Evolutionary conservation across 2,329 filamentous ascomycete species (phyloP).

Genomic region (Cercospora janseana): DNA sequence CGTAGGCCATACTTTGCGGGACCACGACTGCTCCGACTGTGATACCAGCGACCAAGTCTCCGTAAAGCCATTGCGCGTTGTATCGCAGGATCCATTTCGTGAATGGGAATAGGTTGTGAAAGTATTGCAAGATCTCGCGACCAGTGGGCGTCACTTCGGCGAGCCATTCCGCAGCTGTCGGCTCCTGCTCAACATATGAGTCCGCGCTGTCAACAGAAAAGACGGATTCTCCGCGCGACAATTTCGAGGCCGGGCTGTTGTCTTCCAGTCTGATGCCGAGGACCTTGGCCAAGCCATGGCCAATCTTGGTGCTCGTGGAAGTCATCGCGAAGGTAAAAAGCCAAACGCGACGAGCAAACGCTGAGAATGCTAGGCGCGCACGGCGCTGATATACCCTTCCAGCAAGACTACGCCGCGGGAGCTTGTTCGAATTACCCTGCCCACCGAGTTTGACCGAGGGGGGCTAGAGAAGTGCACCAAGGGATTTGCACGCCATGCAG

Average conservation of each 20-base stretch:
- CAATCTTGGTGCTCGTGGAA: conserved; percentile 55
- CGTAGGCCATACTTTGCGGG: conserved; percentile 97
- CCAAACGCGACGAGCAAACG: conserved; percentile 13
- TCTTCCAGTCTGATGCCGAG: conserved; percentile 81
- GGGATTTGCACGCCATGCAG: conserved; percentile 15
- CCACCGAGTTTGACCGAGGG: conserved; percentile 4
- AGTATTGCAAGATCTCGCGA: conserved; percentile 58
- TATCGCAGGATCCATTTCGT: conserved; percentile 84
- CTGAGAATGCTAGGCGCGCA: conserved; percentile 12
- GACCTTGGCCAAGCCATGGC: conserved; percentile 71
- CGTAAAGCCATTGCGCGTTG: conserved; percentile 82
- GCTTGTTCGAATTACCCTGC: conserved; percentile 9
- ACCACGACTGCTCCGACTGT: conserved; percentile 79
- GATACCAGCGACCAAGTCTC: conserved; percentile 84
- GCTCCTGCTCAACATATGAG: conserved; percentile 79
- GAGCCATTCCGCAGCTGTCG: conserved; percentile 72
- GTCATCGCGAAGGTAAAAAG: conserved; percentile 28
- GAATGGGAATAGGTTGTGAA: conserved; percentile 79
- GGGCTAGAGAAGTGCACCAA: conserved; percentile 11
- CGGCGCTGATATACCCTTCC: conserved; percentile 5
- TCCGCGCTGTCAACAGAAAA: conserved; percentile 71
- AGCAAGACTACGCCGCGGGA: conserved; percentile 5
- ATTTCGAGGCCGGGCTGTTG: conserved; percentile 51
- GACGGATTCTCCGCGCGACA: conserved; percentile 75
- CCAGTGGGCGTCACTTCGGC: conserved; percentile 60